phyloP scores from a whole-genome alignment of 495 filamentous ascomycete species.

The Entonaema liquescens region DNA sequence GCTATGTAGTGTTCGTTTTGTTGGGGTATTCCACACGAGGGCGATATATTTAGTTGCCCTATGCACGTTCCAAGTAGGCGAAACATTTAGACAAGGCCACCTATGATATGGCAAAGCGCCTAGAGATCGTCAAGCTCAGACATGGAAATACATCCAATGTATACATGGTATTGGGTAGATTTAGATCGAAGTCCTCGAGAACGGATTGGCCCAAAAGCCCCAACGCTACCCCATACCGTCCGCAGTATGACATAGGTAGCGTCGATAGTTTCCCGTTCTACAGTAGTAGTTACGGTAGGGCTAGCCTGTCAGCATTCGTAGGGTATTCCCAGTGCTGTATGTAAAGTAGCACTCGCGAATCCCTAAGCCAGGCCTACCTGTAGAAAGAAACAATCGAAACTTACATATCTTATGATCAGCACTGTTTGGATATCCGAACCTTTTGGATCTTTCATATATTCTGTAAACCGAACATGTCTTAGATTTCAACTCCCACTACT shows the following conservation, averaged over 20 bases:
- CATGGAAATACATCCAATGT: neutral
- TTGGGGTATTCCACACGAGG: neutral
- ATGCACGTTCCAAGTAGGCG: slow-evolving; percentile 18
- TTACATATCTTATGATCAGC: slow-evolving; percentile 13
- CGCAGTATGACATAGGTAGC: slow-evolving; percentile 24
- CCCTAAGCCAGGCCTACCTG: neutral
- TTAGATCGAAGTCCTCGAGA: slow-evolving; percentile 23
- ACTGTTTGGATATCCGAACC: neutral
- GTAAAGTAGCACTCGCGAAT: neutral
- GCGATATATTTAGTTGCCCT: slow-evolving; percentile 12
- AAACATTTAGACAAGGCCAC: slow-evolving; percentile 25
- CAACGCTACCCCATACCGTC: slow-evolving; percentile 7
- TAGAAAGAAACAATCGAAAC: neutral
- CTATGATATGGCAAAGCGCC: slow-evolving; percentile 24
- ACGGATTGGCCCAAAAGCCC: slow-evolving; percentile 10
- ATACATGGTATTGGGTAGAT: slow-evolving; percentile 14
- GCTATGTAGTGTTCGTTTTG: neutral
- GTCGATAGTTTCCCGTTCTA: slow-evolving; percentile 21
- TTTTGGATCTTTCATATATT: neutral
- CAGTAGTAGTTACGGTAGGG: slow-evolving; percentile 16
- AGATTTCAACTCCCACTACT: neutral
- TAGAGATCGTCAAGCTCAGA: slow-evolving; percentile 20
- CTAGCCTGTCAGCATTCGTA: slow-evolving; percentile 29
- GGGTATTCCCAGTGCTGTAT: neutral
- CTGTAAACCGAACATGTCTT: neutral